Evolutionary conservation across 1,284 basidiomycete genomes (phyloP), one percentile per base, ranked within the genome.

Genomic region (Stygiomarasmius scandens): DNA sequence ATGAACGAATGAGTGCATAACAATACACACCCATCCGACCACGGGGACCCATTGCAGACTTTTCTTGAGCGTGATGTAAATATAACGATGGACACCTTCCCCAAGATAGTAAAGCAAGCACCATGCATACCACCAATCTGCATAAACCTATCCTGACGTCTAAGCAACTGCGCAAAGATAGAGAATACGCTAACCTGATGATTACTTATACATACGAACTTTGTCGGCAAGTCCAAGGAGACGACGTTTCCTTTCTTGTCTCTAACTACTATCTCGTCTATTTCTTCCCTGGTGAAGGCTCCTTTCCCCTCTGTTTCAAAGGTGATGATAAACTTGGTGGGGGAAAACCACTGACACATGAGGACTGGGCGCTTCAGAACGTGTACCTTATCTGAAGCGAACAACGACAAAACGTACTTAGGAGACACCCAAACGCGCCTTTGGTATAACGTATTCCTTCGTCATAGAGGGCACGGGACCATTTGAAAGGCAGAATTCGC

Each of bases 61-160:
- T 65, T 89, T 89, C 79, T 98, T 98, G 59, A 98, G 78, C 16
- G 96, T 88, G 65, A 98, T 98, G 67, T 87, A 89, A 25, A 98
- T 81, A 57, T 93, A 84, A 58, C 79, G 78, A 69, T 91, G 86
- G 10, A 79, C 71, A 12, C 73, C 76, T 75, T 82, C 77, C 32
- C 85, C 82, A 62, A 87, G 81, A 67, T 91, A 92, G 67, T 93
- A 94, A 1, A 86, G 83, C 49, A 96, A 72, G 64, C 87, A 89
- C 95, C 95, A 97, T 34, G 91, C 83, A 66, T 95, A 96, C 85
- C 91, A 93, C 91, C 91, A 93, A 75, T 97, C 95, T 3, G 87
- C 83, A 69, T 97, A 96, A 23, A 92, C 82, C 90, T 96, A 65
- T 44, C n/a, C n/a, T n/a, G n/a, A n/a, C n/a, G n/a, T n/a, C n/a